phyloP scores from a whole-genome alignment of 208 protist genomes.

The Trypanosomatidae sp. region DNA sequence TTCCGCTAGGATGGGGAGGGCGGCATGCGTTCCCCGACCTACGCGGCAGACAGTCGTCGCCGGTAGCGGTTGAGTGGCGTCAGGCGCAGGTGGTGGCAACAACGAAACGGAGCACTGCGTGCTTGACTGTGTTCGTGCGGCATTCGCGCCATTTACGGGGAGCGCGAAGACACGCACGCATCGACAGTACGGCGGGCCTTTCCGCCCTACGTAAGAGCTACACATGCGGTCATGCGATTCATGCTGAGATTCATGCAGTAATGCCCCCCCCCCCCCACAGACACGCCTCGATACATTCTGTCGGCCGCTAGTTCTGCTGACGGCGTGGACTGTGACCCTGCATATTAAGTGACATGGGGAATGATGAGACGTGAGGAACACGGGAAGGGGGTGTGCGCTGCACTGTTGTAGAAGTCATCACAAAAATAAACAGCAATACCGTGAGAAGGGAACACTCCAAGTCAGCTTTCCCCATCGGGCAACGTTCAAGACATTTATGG shows the following conservation, averaged over 20 bases:
- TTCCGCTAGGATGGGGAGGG: background rate
- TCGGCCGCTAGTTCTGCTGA: background rate
- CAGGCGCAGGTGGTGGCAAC: background rate
- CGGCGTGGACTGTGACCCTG: background rate
- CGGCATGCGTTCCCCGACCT: background rate
- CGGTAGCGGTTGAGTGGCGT: background rate
- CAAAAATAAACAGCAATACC: background rate
- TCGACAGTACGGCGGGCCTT: background rate
- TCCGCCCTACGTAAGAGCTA: background rate
- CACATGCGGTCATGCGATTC: background rate
- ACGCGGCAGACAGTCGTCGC: background rate
- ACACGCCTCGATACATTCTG: background rate
- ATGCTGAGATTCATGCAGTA: background rate
- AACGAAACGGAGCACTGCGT: background rate
- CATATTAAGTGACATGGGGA: background rate
- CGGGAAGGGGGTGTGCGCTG: background rate
- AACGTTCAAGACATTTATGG: background rate
- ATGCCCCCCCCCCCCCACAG: background rate
- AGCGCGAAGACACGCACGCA: background rate
- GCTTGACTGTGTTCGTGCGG: background rate
- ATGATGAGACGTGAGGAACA: background rate
- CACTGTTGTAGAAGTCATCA: background rate
- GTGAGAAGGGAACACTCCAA: background rate
- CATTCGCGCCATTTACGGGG: background rate
- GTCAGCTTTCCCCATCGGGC: background rate